Base-by-base conservation (phyloP, 306 rosid species). In the Styphnolobium japonicum region DNA sequence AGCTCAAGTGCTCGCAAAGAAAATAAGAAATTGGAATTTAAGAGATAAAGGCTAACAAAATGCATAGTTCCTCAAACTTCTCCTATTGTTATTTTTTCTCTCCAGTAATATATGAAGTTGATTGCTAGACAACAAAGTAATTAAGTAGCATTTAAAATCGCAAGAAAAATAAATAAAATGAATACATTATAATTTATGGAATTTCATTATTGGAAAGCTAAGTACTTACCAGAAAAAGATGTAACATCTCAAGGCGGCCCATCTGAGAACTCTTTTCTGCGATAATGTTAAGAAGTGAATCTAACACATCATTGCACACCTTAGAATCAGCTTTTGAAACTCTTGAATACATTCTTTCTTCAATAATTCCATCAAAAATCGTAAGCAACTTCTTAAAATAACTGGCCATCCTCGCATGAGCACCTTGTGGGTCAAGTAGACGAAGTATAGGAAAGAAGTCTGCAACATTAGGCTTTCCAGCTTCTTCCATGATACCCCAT, bases 331-430 rank as follows among this genome's bases (percentile, higher is more conserved):
- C 2, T 71, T 18, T 18, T 14, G 71, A 80, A 62, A 6, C 67
- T 51, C 57, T 71, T 62, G 55, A 80, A 36, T 1, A 0, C 57
- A 64, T 12, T 53, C 84, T 63, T 40, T 73, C 80, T 39, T 73
- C 79, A 37, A 80, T 80, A 16, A 80, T 72, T 72, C 25, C 74
- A 63, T 72, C 56, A 52, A 80, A 6, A 52, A 63, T 37, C n/a
- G 29, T 15, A 27, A 2, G 0, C 49, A 80, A 6, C 51, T 40
- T 80, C n/a, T 27, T 14, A 39, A 40, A 37, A 40, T 52, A 67
- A 63, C 2, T 40, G 3, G 5, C 0, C 31, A 21, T 51, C 29
- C 51, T 63, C 0, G 22, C 39, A 1, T 7, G 18, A 5, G 7
- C 37, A 12, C 75, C 15, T 73, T 73, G 80, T 37, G 80, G 84